Evolutionary conservation across 345 rosid species (phyloP), one percentile per base, ranked within the genome.

Genomic region (Eucalyptus polybractea): DNA sequence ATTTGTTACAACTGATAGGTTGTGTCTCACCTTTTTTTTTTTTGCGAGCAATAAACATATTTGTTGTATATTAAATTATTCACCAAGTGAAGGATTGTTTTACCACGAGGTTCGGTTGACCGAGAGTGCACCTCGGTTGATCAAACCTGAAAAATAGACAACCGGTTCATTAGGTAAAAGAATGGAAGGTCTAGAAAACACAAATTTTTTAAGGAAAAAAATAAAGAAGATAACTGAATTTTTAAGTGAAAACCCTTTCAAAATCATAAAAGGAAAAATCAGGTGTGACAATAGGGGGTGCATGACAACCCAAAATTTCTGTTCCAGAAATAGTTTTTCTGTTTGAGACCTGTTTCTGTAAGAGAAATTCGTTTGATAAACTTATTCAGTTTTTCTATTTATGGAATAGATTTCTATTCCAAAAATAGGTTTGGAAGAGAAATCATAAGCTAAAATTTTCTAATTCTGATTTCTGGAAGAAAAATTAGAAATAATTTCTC

Each of bases 291-390:
- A 27, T 72, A 37, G 47, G 10, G 3, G 47, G 47, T 8, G 47
- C 10, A 8, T 8, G 47, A 45, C 47, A 45, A 45, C 47, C 10
- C 10, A 45, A 45, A 45, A 45, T 45, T 45, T 45, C 0, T 3
- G 3, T 45, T 45, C 47, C 47, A 3, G 3, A 45, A 45, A 45
- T 45, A 45, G 3, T 45, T 45, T 45, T 45, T 45, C 3, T 8
- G 3, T 8, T 45, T 45, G 47, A 45, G 3, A 8, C 47, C 10
- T 8, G 3, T 3, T 45, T 45, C 0, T 2, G 10, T 3, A 45
- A 45, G 10, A 45, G 3, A 45, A 45, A 45, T 45, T 45, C 10
- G 10, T 45, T 45, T 45, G 47, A 45, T 44, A 44, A 45, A 45
- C 1, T 10, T 45, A 45, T 45, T 45, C 10, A 45, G 47, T 45